phyloP scores from a whole-genome alignment of 2,329 filamentous ascomycete species.

The Diaporthe humulicola region DNA sequence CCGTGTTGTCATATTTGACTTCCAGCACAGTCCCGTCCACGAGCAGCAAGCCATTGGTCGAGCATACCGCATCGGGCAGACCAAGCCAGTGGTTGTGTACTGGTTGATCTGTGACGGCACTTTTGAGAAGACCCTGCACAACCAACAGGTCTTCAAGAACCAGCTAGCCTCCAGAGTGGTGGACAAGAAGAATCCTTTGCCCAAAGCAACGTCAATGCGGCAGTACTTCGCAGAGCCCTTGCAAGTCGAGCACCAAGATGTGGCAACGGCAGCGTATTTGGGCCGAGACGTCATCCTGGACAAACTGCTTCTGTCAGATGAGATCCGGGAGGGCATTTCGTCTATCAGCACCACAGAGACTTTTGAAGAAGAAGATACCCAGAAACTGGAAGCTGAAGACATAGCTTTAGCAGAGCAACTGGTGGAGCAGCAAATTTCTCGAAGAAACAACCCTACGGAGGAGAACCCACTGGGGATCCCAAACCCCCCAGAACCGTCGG shows the following conservation, averaged over 20 bases:
- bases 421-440: not conserved
- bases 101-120: conserved; percentile 83
- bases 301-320: conserved; percentile 55
- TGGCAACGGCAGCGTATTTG: conserved; percentile 63
- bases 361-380: conserved; percentile 75
- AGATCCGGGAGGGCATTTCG: conserved; percentile 57
- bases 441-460: conserved; percentile 3
- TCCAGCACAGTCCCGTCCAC: conserved; percentile 81
- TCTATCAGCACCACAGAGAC: conserved; percentile 77
- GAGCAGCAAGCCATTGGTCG: conserved; percentile 91
- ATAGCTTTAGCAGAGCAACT: not conserved
- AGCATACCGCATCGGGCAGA: conserved; percentile 87
- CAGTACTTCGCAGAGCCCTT: conserved; percentile 73
- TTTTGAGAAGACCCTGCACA: conserved; percentile 81
- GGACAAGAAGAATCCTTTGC: conserved; percentile 83
- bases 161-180: conserved; percentile 85
- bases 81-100: conserved; percentile 86
- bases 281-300: conserved; percentile 76
- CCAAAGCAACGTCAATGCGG: conserved; percentile 69
- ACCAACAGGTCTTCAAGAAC: conserved; percentile 83
- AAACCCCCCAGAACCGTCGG: not conserved
- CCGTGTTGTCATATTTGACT: conserved; percentile 88
- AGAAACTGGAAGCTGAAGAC: conserved; percentile 14
- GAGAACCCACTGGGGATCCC: not conserved
- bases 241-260: conserved; percentile 62